Percentiles rank a stretch among this genome's conserved stretches.
These are phyloP conservation scores for Adansonia gregorii DNA, from an alignment of 441 rosid genomes.

Conservation along the genomic window DNA sequence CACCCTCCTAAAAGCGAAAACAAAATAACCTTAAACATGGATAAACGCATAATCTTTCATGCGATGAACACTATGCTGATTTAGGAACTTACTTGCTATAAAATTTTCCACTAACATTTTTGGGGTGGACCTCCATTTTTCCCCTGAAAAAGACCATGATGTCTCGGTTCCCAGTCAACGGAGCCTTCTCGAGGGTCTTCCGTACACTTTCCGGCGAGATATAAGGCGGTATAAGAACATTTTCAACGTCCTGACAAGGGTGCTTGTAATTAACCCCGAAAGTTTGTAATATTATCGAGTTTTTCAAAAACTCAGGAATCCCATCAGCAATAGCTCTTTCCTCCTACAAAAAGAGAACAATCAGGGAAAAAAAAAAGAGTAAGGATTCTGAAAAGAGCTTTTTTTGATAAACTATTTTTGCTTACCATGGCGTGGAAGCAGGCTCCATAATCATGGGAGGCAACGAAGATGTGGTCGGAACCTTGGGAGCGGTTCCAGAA, in stretches of 20 bases:
- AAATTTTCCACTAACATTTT: constrained; percentile 82
- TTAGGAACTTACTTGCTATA: constrained; percentile 73
- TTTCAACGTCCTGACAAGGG: constrained; percentile 82
- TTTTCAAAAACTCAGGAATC: constrained; percentile 70
- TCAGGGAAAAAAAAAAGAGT: background rate
- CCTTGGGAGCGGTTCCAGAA: constrained; percentile 88
- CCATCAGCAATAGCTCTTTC: constrained; percentile 77
- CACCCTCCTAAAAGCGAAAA: constrained; percentile 53
- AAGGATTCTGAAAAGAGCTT: background rate
- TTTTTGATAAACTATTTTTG: background rate
- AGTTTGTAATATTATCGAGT: constrained; percentile 78
- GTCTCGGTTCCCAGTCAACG: constrained; percentile 59
- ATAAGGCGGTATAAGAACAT: constrained; percentile 90
- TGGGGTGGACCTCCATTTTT: constrained; percentile 93
- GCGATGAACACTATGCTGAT: constrained; percentile 22
- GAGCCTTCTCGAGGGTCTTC: constrained; percentile 47
- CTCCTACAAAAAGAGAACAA: constrained; percentile 51
- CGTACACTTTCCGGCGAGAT: constrained; percentile 62
- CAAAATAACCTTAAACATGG: background rate
- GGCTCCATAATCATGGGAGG: constrained; percentile 90
- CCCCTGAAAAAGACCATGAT: constrained; percentile 90
- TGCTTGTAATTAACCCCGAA: constrained; percentile 82
- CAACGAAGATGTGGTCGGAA: constrained; percentile 80
- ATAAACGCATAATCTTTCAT: background rate
- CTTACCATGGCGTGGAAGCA: constrained; percentile 91